These are phyloP conservation scores for Chlorella variabilis DNA, from an alignment of 163 green algal genomes.

Conservation along the genomic window DNA sequence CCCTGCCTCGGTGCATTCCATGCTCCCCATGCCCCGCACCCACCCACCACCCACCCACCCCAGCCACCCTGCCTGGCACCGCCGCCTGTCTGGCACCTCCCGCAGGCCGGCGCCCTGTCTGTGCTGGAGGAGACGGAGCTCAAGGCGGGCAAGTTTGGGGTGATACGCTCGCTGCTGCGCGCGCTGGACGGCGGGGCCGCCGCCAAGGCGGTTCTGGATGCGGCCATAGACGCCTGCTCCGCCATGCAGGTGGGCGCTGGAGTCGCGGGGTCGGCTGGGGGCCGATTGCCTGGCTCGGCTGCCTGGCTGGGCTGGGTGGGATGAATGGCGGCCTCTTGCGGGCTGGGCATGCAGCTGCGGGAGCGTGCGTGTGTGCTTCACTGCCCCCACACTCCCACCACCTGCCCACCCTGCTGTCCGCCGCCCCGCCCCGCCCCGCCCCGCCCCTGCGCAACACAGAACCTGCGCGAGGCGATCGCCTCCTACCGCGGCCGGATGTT, in stretches of 20 bases:
- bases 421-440: too few relatives aligned
- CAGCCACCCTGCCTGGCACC: too few relatives aligned
- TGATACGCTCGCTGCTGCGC: slow-evolving; percentile 82
- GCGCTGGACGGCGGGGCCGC: slow-evolving; percentile 71
- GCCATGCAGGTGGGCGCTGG: slow-evolving; percentile 45
- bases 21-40: too few relatives aligned
- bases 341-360: not conserved
- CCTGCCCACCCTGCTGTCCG: not conserved
- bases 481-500: slow-evolving; percentile 85
- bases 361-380: too few relatives aligned
- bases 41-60: too few relatives aligned
- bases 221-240: slow-evolving; percentile 77
- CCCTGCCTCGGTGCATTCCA: too few relatives aligned
- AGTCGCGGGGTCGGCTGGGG: not conserved
- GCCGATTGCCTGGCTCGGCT: not conserved
- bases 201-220: slow-evolving; percentile 82
- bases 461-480: slow-evolving; percentile 92
- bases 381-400: not conserved
- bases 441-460: too few relatives aligned
- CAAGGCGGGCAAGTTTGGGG: slow-evolving; percentile 75
- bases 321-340: not conserved
- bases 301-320: not conserved
- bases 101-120: slow-evolving; percentile 16
- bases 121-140: slow-evolving; percentile 63
- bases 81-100: not conserved